These are phyloP conservation scores for Senna tora DNA, from an alignment of 306 rosid genomes.

Conservation along the genomic window DNA sequence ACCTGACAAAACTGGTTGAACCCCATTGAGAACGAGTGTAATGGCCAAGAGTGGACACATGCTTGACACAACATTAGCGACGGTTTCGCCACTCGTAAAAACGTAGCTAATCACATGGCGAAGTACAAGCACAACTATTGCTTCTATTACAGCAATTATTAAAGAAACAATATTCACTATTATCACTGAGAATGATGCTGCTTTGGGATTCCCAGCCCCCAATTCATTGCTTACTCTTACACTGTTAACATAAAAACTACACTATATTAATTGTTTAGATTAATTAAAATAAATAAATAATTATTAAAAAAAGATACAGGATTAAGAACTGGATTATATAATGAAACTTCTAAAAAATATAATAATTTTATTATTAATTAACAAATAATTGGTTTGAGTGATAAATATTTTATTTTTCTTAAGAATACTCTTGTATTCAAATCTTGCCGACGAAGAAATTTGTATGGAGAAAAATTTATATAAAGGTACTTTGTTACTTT, in stretches of 20 bases:
- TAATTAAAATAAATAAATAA: no score
- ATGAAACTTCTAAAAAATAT: no score
- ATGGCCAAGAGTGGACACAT: constrained; percentile 60
- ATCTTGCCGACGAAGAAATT: no score
- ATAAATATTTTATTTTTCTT: no score
- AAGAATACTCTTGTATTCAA: no score
- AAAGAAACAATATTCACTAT: constrained; percentile 53
- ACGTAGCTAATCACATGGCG: constrained; percentile 70
- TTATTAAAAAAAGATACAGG: no score
- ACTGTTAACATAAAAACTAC: neutral
- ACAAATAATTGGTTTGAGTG: no score
- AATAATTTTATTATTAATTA: no score
- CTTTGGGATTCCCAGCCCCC: constrained; percentile 70
- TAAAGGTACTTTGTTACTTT: no score
- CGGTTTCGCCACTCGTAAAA: constrained; percentile 62
- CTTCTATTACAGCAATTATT: constrained; percentile 48
- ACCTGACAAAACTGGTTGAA: constrained; percentile 73
- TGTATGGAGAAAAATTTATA: no score
- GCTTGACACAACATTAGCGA: constrained; percentile 63
- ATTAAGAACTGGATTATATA: no score
- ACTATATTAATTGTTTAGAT: no score
- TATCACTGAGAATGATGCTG: constrained; percentile 63
- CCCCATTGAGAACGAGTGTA: constrained; percentile 70
- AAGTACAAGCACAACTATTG: constrained; percentile 48
- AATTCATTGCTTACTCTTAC: constrained; percentile 46